These are phyloP conservation scores for Hexamita inflata DNA, from an alignment of 208 protist species.

Conservation along the genomic window DNA sequence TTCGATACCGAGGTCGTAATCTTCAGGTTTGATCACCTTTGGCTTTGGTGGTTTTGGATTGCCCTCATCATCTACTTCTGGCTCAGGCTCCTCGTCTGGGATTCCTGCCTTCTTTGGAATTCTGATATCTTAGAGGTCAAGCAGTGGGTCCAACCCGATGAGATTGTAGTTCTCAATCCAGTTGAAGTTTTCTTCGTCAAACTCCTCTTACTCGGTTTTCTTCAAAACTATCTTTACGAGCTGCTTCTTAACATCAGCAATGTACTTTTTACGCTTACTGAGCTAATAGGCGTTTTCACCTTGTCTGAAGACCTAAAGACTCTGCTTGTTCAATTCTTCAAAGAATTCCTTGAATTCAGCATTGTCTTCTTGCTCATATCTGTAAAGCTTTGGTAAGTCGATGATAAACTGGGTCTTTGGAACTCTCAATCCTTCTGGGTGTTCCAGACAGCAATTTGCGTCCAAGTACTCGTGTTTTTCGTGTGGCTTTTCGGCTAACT, in stretches of 20 bases:
- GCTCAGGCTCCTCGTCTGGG: background rate
- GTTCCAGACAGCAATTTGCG: background rate
- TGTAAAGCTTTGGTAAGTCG: background rate
- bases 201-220: background rate
- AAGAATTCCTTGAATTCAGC: background rate
- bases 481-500: background rate
- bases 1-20: conserved; percentile 17
- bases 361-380: conserved; percentile 1
- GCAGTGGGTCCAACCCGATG: background rate
- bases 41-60: background rate
- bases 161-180: conserved; percentile 24
- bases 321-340: background rate
- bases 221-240: background rate
- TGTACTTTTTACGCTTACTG: background rate
- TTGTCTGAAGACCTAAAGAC: background rate
- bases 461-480: background rate
- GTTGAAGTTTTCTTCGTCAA: background rate
- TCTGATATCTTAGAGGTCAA: background rate
- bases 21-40: conserved; percentile 22
- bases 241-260: background rate
- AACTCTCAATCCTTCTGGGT: conserved; percentile 1
- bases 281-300: background rate
- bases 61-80: background rate
- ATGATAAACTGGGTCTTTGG: background rate
- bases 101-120: conserved; percentile 10